These are phyloP conservation scores for Globisporangium irregulare DNA, from an alignment of 352 stramenopile genomes.

Conservation along the genomic window DNA sequence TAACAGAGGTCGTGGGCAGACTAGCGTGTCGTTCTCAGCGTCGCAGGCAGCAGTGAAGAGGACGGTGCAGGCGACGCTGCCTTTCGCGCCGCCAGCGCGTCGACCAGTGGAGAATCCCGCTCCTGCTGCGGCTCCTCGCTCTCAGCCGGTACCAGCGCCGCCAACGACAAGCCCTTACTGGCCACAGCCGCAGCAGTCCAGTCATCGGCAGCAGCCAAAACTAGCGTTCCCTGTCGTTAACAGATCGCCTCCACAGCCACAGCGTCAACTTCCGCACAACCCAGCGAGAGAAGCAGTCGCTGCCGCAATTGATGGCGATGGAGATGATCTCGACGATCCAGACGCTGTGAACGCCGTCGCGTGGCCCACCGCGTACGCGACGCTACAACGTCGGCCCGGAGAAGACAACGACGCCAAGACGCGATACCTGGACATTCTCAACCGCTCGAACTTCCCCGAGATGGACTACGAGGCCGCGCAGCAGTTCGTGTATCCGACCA, in stretches of 20 bases:
- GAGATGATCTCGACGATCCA: constrained; percentile 8
- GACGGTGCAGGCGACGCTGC: constrained; percentile 61
- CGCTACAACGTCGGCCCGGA: constrained; percentile 26
- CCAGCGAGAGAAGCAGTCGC: not conserved
- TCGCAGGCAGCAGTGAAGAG: constrained; percentile 25
- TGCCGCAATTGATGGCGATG: constrained; percentile 4
- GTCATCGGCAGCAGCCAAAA: not conserved
- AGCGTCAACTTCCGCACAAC: not conserved
- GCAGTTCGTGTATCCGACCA: constrained; percentile 86
- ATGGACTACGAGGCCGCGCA: constrained; percentile 66
- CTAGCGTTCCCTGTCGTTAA: not conserved
- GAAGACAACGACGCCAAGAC: constrained; percentile 57
- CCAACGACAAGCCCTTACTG: constrained; percentile 6
- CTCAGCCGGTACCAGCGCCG: constrained; percentile 14
- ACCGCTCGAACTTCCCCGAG: constrained; percentile 31
- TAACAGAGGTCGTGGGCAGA: not conserved
- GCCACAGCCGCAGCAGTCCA: not conserved
- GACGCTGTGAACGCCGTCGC: not conserved
- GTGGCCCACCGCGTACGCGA: constrained; percentile 16
- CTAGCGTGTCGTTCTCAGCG: not conserved
- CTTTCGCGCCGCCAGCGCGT: constrained; percentile 34
- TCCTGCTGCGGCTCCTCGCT: not conserved
- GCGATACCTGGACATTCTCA: constrained; percentile 51
- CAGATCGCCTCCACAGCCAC: not conserved
- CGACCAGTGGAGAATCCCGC: not conserved